These are phyloP conservation scores for Xylaria acuta DNA, from an alignment of 495 filamentous ascomycete genomes.

Conservation along the genomic window DNA sequence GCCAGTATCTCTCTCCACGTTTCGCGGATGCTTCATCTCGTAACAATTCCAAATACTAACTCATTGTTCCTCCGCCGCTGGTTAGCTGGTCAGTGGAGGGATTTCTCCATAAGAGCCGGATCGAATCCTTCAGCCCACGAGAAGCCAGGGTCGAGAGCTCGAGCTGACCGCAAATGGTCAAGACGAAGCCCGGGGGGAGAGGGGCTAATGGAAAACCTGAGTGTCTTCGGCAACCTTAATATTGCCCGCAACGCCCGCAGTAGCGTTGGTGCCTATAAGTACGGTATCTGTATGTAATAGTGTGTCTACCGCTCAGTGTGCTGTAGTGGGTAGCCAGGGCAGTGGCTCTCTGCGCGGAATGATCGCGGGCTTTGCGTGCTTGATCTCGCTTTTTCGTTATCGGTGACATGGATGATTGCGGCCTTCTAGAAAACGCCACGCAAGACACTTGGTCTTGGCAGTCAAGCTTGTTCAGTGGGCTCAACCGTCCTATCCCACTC, in stretches of 20 bases:
- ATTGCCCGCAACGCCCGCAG: constrained; percentile 22
- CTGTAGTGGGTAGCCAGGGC: background rate
- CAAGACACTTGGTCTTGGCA: constrained; percentile 10
- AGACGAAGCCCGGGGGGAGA: background rate
- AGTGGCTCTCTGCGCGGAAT: constrained; percentile 12
- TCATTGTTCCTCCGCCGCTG: background rate
- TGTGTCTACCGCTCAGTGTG: constrained; percentile 2
- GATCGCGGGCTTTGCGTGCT: constrained; percentile 12
- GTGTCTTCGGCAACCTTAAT: constrained; percentile 25
- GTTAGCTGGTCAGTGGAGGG: constrained; percentile 20
- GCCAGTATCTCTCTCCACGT: constrained; percentile 24
- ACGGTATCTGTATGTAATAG: constrained; percentile 13
- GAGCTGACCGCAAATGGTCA: constrained; percentile 16
- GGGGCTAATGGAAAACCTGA: constrained; percentile 10
- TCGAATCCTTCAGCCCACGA: constrained; percentile 25
- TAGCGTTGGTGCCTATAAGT: constrained; percentile 23
- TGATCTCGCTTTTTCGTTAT: constrained; percentile 22
- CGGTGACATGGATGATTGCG: constrained; percentile 22
- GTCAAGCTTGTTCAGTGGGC: constrained; percentile 23
- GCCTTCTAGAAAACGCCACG: constrained; percentile 26
- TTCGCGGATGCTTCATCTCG: constrained; percentile 22
- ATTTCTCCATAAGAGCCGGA: constrained; percentile 18
- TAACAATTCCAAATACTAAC: constrained; percentile 25
- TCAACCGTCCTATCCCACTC: background rate
- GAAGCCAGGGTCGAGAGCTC: constrained; percentile 14